Evolutionary conservation across 2,329 filamentous ascomycete genomes (phyloP).

Genomic region (Septoria linicola): DNA sequence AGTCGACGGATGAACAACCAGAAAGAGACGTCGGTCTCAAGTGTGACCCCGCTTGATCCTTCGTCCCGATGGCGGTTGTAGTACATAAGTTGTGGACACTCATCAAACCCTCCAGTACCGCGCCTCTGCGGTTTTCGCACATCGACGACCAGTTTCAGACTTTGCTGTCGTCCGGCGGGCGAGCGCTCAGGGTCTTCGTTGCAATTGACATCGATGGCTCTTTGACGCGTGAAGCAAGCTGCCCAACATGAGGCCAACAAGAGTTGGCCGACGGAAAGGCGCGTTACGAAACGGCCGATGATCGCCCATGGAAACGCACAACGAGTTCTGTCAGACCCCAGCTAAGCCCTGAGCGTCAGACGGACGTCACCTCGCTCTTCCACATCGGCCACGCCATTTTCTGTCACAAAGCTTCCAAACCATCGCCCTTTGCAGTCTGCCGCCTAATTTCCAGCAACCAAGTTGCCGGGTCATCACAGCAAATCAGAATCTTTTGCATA

Average conservation of each 20-base stretch:
- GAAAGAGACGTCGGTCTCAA: not conserved
- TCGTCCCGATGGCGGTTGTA: not conserved
- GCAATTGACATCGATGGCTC: too few species aligned
- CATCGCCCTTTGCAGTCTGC: not conserved
- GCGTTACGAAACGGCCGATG: too few species aligned
- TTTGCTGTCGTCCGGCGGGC: too few species aligned
- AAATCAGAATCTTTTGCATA: slow-evolving; percentile 9
- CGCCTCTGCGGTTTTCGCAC: too few species aligned
- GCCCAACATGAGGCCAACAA: not conserved
- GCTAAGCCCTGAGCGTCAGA: not conserved
- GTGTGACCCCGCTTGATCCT: slow-evolving; percentile 5
- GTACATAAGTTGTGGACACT: not conserved
- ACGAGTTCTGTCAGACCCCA: too few species aligned
- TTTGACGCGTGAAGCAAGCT: too few species aligned
- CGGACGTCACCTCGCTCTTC: not conserved
- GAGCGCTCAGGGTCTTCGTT: too few species aligned
- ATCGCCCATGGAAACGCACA: too few species aligned
- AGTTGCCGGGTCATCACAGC: slow-evolving; percentile 8
- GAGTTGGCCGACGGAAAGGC: too few species aligned
- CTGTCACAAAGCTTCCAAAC: not conserved
- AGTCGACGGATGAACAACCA: too few species aligned
- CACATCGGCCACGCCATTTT: not conserved
- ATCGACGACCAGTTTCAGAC: too few species aligned
- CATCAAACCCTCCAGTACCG: too few species aligned
- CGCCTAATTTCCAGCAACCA: slow-evolving; percentile 11